Conservation (phyloP, 352 stramenopile genomes). For the Globisporangium parvum region DNA sequence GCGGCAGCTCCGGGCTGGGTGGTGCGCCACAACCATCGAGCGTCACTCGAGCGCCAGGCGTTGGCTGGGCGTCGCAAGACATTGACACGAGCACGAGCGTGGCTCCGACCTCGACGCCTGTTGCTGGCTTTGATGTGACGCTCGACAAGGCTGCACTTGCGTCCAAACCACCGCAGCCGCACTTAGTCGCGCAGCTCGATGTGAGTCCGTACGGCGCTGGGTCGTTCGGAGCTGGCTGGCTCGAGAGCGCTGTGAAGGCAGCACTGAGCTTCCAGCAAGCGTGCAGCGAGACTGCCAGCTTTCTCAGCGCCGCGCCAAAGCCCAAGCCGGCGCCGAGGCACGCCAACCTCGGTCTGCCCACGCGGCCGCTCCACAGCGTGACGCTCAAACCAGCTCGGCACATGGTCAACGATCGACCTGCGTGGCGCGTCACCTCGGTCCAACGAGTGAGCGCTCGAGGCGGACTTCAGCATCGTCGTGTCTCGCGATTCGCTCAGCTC, state of each 20-base stretch:
- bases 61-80: neutral
- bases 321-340: neutral
- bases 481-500: neutral
- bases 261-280: conserved; percentile 20
- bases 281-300: conserved; percentile 7
- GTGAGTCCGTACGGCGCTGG: conserved; percentile 54
- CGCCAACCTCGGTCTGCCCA: conserved; percentile 11
- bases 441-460: neutral
- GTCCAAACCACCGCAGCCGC: neutral
- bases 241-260: conserved; percentile 51
- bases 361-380: conserved; percentile 2
- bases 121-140: conserved; percentile 8
- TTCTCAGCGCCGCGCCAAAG: conserved; percentile 5
- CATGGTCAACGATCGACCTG: neutral
- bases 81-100: conserved; percentile 1
- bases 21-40: neutral
- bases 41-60: neutral
- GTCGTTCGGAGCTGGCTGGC: conserved; percentile 32
- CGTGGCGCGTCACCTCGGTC: neutral
- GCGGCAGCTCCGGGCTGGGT: neutral
- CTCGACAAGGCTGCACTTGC: neutral
- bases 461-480: neutral
- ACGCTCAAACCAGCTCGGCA: conserved; percentile 3
- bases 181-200: conserved; percentile 42
- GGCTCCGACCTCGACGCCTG: neutral